Percentiles rank a stretch among this genome's conserved stretches.
Conservation (phyloP, 2,329 filamentous ascomycete species). For the Diaporthe ampelina region DNA sequence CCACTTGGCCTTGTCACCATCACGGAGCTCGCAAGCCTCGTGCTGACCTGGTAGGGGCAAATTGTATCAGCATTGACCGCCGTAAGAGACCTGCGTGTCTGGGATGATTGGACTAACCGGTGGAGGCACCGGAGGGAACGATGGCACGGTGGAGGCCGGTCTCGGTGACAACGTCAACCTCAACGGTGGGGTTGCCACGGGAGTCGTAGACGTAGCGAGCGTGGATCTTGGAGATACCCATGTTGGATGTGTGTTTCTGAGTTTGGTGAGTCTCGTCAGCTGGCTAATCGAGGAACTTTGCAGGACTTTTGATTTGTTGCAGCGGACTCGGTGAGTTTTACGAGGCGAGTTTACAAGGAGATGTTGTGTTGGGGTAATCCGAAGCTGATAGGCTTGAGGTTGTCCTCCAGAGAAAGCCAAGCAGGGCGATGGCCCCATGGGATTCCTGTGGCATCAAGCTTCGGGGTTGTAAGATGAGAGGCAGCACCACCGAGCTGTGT, state of each 20-base stretch:
- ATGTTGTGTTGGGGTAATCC: neutral
- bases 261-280: constrained; percentile 14
- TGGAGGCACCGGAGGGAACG: constrained; percentile 96
- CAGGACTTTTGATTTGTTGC: neutral
- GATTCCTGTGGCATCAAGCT: neutral
- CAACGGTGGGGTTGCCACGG: constrained; percentile 97
- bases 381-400: constrained; percentile 7
- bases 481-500: neutral
- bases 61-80: constrained; percentile 42
- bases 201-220: constrained; percentile 98
- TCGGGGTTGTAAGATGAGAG: constrained; percentile 5
- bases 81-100: constrained; percentile 14
- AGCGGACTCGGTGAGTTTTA: neutral
- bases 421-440: neutral
- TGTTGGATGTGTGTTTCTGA: constrained; percentile 62
- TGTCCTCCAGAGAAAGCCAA: constrained; percentile 2
- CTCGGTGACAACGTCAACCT: constrained; percentile 97
- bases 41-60: constrained; percentile 75
- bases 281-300: neutral
- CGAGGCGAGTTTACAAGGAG: neutral
- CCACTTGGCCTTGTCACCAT: constrained; percentile 90
- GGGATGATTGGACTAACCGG: constrained; percentile 71
- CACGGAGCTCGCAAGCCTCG: constrained; percentile 91
- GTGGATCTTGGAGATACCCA: constrained; percentile 93
- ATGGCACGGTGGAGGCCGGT: constrained; percentile 97